These are phyloP conservation scores for Nepenthes gracilis DNA, from an alignment of 148 eudicot species.

Conservation along the genomic window DNA sequence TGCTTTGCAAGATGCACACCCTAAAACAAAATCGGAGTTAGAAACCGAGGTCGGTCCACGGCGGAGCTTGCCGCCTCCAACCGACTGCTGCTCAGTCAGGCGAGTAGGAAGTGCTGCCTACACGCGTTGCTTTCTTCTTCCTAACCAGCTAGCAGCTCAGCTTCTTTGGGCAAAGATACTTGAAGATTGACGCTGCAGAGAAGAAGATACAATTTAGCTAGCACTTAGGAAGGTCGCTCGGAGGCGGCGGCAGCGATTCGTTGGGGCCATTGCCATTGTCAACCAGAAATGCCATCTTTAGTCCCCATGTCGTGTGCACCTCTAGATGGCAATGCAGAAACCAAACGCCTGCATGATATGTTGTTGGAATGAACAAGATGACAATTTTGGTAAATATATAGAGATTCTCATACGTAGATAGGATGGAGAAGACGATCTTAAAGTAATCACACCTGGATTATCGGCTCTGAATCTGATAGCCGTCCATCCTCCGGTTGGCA, in stretches of 20 bases:
- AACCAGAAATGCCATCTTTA: slow-evolving; percentile 68
- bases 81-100: too few species aligned
- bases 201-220: slow-evolving; percentile 1
- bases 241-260: slow-evolving; percentile 50
- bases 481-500: slow-evolving; percentile 45
- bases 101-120: too few species aligned
- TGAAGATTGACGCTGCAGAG: not conserved
- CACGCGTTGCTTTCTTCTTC: too few species aligned
- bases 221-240: slow-evolving; percentile 60
- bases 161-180: too few species aligned
- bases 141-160: too few species aligned
- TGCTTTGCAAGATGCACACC: too few species aligned
- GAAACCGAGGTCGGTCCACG: too few species aligned
- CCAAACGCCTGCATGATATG: slow-evolving; percentile 46
- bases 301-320: slow-evolving; percentile 74
- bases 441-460: slow-evolving; percentile 34
- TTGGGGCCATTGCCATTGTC: slow-evolving; percentile 55
- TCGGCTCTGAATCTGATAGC: slow-evolving; percentile 53
- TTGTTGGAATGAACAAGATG: too few species aligned
- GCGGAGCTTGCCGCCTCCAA: too few species aligned
- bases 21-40: too few species aligned
- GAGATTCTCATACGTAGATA: too few species aligned
- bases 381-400: too few species aligned
- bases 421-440: not conserved
- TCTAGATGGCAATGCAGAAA: slow-evolving; percentile 76